Evolutionary conservation across 1,284 basidiomycete genomes (phyloP).

Genomic region (Ceratobasidium sp.): DNA sequence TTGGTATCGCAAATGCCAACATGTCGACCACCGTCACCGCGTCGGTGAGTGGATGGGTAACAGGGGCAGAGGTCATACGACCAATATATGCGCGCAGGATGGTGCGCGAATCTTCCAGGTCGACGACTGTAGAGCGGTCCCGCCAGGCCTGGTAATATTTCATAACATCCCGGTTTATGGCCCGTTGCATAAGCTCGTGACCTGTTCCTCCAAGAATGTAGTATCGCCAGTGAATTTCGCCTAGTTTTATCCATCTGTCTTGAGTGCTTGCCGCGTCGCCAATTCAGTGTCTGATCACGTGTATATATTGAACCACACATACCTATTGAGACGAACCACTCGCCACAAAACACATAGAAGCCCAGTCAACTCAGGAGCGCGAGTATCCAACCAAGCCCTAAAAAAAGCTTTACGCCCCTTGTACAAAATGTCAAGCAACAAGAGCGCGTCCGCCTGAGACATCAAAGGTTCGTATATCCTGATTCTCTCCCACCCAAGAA

Average conservation of each 20-base stretch:
- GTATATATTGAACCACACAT: too few relatives aligned
- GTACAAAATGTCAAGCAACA: neutral
- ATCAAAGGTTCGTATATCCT: neutral
- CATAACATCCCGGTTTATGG: too few relatives aligned
- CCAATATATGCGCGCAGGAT: neutral
- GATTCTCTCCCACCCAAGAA: too few relatives aligned
- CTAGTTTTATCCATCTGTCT: neutral
- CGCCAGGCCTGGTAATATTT: too few relatives aligned
- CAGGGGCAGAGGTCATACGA: neutral
- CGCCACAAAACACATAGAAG: neutral
- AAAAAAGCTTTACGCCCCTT: neutral
- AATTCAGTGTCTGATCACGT: neutral
- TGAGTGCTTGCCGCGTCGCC: neutral
- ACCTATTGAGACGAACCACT: neutral
- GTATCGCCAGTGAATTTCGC: neutral
- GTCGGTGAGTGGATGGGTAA: neutral
- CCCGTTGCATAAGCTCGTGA: too few relatives aligned
- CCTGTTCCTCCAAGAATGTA: neutral
- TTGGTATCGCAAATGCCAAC: neutral
- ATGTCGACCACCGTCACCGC: neutral
- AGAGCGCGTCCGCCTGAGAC: neutral
- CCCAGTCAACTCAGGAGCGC: neutral
- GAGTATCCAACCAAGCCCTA: neutral
- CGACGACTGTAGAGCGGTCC: too few relatives aligned
- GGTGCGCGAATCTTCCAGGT: slow-evolving; percentile 7